A percentile compares a stretch with the other conserved stretches of the same genome.
Conservation (phyloP, 768 basidiomycete species). For the Leccinum disarticulatum region DNA sequence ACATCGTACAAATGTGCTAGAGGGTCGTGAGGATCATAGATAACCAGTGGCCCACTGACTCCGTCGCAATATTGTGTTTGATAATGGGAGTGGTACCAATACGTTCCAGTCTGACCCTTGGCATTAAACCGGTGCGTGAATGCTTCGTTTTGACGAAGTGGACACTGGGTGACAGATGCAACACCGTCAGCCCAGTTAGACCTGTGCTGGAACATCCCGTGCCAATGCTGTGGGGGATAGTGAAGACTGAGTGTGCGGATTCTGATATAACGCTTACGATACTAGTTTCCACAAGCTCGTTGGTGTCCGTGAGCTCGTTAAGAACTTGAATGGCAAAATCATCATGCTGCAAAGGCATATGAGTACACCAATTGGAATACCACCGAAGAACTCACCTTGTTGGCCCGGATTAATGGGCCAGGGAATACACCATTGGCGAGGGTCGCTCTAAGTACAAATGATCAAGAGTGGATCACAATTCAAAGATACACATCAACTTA, state of each 20-base stretch:
- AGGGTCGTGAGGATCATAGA: slow-evolving; percentile 48
- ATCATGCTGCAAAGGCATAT: slow-evolving; percentile 31
- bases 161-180: slow-evolving; percentile 45
- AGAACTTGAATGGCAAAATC: slow-evolving; percentile 42
- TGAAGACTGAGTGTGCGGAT: slow-evolving; percentile 14
- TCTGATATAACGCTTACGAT: background rate
- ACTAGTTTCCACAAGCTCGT: background rate
- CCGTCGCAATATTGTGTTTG: slow-evolving; percentile 43
- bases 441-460: slow-evolving; percentile 34
- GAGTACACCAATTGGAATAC: background rate
- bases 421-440: slow-evolving; percentile 47
- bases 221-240: background rate
- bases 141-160: slow-evolving; percentile 33
- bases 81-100: slow-evolving; percentile 48
- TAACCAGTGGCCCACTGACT: slow-evolving; percentile 41
- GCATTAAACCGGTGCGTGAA: slow-evolving; percentile 39
- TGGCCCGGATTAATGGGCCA: slow-evolving; percentile 43
- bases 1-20: slow-evolving; percentile 42
- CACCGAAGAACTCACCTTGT: slow-evolving; percentile 28
- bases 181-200: slow-evolving; percentile 37
- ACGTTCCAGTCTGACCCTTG: slow-evolving; percentile 40
- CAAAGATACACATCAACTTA: slow-evolving; percentile 11
- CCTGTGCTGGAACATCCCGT: background rate
- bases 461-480: background rate
- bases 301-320: slow-evolving; percentile 24